Evolutionary conservation across 2,329 filamentous ascomycete genomes (phyloP).

Genomic region (Xylariales sp.): DNA sequence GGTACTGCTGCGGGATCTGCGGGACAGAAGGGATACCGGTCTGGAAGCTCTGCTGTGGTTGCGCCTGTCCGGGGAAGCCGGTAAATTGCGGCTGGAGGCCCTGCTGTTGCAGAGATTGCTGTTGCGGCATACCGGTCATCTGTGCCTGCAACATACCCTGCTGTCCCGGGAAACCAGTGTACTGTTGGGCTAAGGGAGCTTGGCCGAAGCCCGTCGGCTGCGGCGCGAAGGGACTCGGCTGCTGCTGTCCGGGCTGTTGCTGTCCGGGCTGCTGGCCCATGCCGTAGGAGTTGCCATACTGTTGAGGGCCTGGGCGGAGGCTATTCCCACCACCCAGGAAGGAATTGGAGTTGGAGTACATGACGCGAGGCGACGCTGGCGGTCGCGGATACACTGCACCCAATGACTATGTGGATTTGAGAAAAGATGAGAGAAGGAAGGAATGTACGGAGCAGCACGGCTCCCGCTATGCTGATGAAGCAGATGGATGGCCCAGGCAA

Average conservation of each 20-base stretch:
- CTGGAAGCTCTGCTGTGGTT: conserved; percentile 57
- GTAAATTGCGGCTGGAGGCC: conserved; percentile 48
- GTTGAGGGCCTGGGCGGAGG: conserved; percentile 64
- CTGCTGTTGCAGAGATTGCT: conserved; percentile 27
- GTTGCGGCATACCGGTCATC: conserved; percentile 33
- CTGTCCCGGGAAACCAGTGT: conserved; percentile 53
- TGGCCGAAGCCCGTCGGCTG: conserved; percentile 59
- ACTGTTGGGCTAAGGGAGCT: conserved; percentile 51
- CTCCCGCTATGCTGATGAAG: no score
- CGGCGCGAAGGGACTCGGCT: conserved; percentile 50
- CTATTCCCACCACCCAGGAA: conserved; percentile 77
- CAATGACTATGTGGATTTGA: no score
- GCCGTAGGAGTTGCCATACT: conserved; percentile 49
- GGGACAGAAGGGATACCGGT: conserved; percentile 57
- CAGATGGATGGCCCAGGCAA: not conserved
- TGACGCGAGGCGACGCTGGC: conserved; percentile 35
- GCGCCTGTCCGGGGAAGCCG: conserved; percentile 59
- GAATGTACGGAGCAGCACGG: no score
- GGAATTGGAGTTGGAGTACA: conserved; percentile 89
- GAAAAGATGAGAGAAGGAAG: conserved; percentile 1
- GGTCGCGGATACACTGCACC: no score
- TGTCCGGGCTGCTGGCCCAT: conserved; percentile 31
- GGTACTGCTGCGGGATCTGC: conserved; percentile 55
- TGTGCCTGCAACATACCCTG: conserved; percentile 39
- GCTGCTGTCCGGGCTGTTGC: conserved; percentile 43